Percentiles rank a stretch among this genome's conserved stretches.
These are phyloP conservation scores for Bruguiera parviflora DNA, from an alignment of 345 rosid species.

Conservation along the genomic window DNA sequence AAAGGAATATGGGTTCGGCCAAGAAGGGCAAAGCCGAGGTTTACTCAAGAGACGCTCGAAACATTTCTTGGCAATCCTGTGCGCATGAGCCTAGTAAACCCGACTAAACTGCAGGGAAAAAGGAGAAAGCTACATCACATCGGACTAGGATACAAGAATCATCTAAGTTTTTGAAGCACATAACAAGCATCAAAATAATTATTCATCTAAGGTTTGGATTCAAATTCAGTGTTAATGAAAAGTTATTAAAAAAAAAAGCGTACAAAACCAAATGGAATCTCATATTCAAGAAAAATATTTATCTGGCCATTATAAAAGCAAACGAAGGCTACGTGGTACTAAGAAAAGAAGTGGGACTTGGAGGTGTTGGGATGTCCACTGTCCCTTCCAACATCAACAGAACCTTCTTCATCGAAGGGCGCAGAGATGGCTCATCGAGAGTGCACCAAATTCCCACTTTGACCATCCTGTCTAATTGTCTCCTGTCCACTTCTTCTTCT, in stretches of 20 bases:
- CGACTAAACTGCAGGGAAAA: too few relatives aligned
- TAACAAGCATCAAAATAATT: too few relatives aligned
- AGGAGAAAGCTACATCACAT: too few relatives aligned
- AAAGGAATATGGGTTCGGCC: slow-evolving; percentile 49
- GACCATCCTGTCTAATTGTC: slow-evolving; percentile 14
- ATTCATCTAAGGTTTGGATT: too few relatives aligned
- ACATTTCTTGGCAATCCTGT: too few relatives aligned
- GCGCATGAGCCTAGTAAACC: too few relatives aligned
- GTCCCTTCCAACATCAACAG: slow-evolving; percentile 25
- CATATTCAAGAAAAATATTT: not conserved
- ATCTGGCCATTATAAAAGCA: not conserved
- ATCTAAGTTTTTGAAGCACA: too few relatives aligned
- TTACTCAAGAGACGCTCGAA: too few relatives aligned
- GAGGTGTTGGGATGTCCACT: slow-evolving; percentile 21
- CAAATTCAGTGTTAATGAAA: too few relatives aligned
- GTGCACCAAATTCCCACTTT: slow-evolving; percentile 27
- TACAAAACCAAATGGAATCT: too few relatives aligned
- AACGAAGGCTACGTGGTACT: slow-evolving; percentile 2
- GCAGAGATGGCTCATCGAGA: slow-evolving; percentile 21
- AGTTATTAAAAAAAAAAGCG: too few relatives aligned
- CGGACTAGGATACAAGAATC: too few relatives aligned
- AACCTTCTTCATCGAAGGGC: slow-evolving; percentile 26
- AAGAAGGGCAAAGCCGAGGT: slow-evolving; percentile 56
- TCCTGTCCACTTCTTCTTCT: slow-evolving; percentile 18
- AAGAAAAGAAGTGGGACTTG: slow-evolving; percentile 17